Evolutionary conservation across 1,284 basidiomycete species (phyloP), one percentile per base, ranked within the genome.

Genomic region (Marasmius fiardii): DNA sequence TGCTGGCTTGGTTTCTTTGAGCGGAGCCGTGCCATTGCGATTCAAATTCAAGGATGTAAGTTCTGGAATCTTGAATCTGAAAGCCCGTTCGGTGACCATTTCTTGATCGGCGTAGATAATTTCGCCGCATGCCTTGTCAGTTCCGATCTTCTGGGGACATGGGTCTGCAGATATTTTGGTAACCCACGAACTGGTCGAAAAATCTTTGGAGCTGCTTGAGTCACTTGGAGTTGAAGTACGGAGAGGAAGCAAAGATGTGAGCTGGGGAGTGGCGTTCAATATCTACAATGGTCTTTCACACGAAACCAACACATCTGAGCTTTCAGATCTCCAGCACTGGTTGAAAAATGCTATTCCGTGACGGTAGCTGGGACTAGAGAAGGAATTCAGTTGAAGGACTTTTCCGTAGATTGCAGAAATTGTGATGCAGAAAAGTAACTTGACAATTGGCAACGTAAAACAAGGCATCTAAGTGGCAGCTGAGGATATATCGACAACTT

Each of bases 71-170:
- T 53, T 54, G 20, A 28, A 21, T 50, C 54, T 57, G 51, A 60
- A 53, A 18, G 51, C 44, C 35, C 43, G 18, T 49, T 47, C 35
- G 28, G 18, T 49, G 4, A 16, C 8, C 12, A 1, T 21, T 3
- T 35, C 18, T 50, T 34, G 49, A 4, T 39, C 16, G 18, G 57
- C 23, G n/a, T 61, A 90, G 86, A 81, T 89, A 78, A 67, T 74
- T 31, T 79, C 80, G 6, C 71, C 77, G 12, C 75, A 83, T 61
- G 80, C 81, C 18, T 74, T 76, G 55, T 77, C 80, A 16, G 74
- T 83, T 20, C 88, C 92, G 1, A 77, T 94, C 37, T 95, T 95
- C 74, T 91, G 90, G 85, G 94, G 90, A 6, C 91, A 93, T 61
- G 94, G 93, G 10, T 81, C 74, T 21, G 73, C 71, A 33, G 94